A percentile compares a stretch with the other conserved stretches of the same genome.
Conservation (phyloP, 192 early-diverging fungal genomes). For the Dissophora globulifera region DNA sequence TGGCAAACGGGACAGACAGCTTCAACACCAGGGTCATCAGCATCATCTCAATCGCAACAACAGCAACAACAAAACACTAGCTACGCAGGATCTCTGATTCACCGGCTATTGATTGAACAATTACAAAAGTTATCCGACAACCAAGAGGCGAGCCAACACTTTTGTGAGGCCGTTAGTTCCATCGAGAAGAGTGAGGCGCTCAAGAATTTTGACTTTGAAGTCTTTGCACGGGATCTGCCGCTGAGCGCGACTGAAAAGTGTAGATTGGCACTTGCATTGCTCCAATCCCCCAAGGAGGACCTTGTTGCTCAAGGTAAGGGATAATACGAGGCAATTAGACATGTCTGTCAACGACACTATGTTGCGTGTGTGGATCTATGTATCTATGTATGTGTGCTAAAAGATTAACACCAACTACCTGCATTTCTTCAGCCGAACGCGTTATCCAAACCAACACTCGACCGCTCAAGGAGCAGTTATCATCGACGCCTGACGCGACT, state of each 20-base stretch:
- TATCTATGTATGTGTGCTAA: too few species aligned
- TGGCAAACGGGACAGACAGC: slow-evolving; percentile 44
- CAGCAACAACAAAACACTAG: slow-evolving; percentile 14
- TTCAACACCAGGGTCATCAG: background rate
- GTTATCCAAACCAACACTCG: slow-evolving; percentile 25
- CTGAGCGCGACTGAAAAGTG: slow-evolving; percentile 52
- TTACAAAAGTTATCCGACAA: slow-evolving; percentile 43
- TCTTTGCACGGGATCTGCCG: slow-evolving; percentile 43
- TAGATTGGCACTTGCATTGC: slow-evolving; percentile 48
- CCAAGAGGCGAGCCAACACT: slow-evolving; percentile 35
- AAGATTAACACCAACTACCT: too few species aligned
- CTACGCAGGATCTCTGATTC: slow-evolving; percentile 42
- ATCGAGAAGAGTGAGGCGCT: slow-evolving; percentile 55
- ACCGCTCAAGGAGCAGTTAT: slow-evolving; percentile 37
- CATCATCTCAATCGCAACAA: too few species aligned
- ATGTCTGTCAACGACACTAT: too few species aligned
- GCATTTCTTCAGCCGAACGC: slow-evolving; percentile 31
- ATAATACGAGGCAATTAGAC: too few species aligned
- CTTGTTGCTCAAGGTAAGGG: slow-evolving; percentile 54
- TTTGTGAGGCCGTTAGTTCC: slow-evolving; percentile 59
- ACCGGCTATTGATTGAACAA: slow-evolving; percentile 54
- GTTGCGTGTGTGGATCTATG: too few species aligned
- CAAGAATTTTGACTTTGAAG: slow-evolving; percentile 56
- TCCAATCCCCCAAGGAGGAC: slow-evolving; percentile 53
- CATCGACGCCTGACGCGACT: slow-evolving; percentile 7